Evolutionary conservation across 2,329 filamentous ascomycete species (phyloP).

Genomic region (Ophiostoma sp.): DNA sequence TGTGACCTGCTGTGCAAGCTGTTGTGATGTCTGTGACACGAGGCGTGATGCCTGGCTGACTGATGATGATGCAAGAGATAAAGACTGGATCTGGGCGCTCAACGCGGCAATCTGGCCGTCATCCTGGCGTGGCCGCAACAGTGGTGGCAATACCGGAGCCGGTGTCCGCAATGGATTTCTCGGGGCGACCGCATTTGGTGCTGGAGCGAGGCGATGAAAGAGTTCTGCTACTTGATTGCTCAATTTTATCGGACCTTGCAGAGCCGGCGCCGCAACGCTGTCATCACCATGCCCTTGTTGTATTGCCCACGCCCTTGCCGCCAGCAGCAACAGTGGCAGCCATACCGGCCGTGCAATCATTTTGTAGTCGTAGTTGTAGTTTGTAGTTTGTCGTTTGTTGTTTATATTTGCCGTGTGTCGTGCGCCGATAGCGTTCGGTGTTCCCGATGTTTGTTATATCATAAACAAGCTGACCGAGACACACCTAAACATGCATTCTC

Average conservation of each 20-base stretch:
- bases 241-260: not conserved
- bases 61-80: conserved; percentile 32
- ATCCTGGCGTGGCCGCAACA: conserved; percentile 26
- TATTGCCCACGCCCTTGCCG: not conserved
- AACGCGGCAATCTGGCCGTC: conserved; percentile 30
- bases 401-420: not conserved
- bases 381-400: not conserved
- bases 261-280: not conserved
- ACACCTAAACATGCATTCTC: not conserved
- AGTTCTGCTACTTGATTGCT: not conserved
- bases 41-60: conserved; percentile 32
- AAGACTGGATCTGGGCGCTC: conserved; percentile 32
- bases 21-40: conserved; percentile 34
- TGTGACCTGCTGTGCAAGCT: conserved; percentile 32
- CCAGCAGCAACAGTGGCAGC: conserved; percentile 8
- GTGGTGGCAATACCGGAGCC: conserved; percentile 21
- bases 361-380: not conserved
- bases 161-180: conserved; percentile 28
- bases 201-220: conserved; percentile 14
- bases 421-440: not conserved
- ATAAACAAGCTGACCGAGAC: not conserved
- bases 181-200: not conserved
- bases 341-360: conserved; percentile 6
- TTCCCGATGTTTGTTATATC: not conserved
- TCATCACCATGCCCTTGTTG: not conserved